Conservation (phyloP, 192 early-diverging fungal genomes). For the Ramicandelaber brevisporus region DNA sequence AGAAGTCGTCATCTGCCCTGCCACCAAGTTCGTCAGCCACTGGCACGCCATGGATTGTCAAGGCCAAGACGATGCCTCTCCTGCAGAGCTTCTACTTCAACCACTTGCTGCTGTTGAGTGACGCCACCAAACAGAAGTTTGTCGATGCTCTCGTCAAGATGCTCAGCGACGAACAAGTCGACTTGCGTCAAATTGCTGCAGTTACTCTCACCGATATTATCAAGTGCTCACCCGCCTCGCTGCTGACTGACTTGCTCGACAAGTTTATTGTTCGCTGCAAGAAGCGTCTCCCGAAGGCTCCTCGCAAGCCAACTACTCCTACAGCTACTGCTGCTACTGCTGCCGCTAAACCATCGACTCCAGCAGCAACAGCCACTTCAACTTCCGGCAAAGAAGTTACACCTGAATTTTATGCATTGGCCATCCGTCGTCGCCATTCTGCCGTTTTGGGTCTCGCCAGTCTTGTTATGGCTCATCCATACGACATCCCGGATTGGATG, state of each 20-base stretch:
- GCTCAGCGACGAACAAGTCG: constrained; percentile 66
- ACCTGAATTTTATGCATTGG: no score
- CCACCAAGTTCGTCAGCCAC: no score
- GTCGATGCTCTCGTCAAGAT: constrained; percentile 40
- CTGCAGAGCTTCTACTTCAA: constrained; percentile 73
- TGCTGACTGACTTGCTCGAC: constrained; percentile 11
- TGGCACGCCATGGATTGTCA: constrained; percentile 80
- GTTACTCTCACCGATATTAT: constrained; percentile 12
- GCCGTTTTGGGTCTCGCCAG: constrained; percentile 77
- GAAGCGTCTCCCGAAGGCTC: constrained; percentile 10
- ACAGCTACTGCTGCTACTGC: no score
- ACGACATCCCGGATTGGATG: constrained; percentile 80
- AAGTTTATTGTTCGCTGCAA: constrained; percentile 10
- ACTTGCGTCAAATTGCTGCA: constrained; percentile 25
- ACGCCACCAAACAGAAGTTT: constrained; percentile 23
- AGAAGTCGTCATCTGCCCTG: no score
- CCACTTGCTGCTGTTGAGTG: constrained; percentile 43
- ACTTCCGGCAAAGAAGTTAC: no score
- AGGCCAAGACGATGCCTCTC: constrained; percentile 50
- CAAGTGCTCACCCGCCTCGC: constrained; percentile 10
- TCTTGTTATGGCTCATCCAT: constrained; percentile 75
- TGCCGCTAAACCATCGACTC: no score
- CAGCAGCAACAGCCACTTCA: no score
- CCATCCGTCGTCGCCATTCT: constrained; percentile 53
- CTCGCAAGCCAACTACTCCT: no score